Base-by-base conservation (phyloP, 2,329 filamentous ascomycete genomes). In the Stemphylium vesicarium region DNA sequence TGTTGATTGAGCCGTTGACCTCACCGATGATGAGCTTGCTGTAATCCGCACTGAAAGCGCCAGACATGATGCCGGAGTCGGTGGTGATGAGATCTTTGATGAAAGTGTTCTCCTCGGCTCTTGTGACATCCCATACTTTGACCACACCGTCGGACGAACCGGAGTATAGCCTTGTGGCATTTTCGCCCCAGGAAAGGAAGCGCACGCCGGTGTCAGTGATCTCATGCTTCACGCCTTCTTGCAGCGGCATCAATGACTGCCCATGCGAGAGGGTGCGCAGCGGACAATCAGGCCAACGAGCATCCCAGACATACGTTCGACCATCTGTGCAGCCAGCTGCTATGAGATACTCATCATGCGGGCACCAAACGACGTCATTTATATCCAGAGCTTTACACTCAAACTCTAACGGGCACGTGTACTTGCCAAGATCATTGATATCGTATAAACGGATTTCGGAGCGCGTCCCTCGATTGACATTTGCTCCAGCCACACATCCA, bases 291-390 rank as follows among this genome's bases (percentile, higher is more conserved):
- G 77, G 75, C 12, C 72, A 72, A 1, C 85, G 82, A 24, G 77
- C 68, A 65, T 88, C 85, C 84, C 85, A 88, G 4, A 88, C 75
- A 67, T 87, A 87, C 0, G 83, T 82, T 26, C 76, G 76, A 2
- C 85, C 84, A 67, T 86, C 79, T 0, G 85, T 88, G 57, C 85
- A 86, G 10, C 84, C 84, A 11, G 83, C 84, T 7, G 84, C 82
- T 11, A 87, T 73, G 50, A 85, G 76, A 33, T 80, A 78, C 1
- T 81, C 74, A 47, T 82, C 77, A 48, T 79, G 68, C 0, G 80
- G 80, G 51, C 80, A 83, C 60, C 82, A 83, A 0, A 81, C 75
- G 0, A 87, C 75, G 53, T 87, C 84, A 51, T 87, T 88, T 61
- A 88, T 85, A 66, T 88, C 85, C 7, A 80, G 64, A 0, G 85